These are phyloP conservation scores for Nothophytophthora sp. DNA, from an alignment of 352 stramenopile genomes.

Conservation along the genomic window DNA sequence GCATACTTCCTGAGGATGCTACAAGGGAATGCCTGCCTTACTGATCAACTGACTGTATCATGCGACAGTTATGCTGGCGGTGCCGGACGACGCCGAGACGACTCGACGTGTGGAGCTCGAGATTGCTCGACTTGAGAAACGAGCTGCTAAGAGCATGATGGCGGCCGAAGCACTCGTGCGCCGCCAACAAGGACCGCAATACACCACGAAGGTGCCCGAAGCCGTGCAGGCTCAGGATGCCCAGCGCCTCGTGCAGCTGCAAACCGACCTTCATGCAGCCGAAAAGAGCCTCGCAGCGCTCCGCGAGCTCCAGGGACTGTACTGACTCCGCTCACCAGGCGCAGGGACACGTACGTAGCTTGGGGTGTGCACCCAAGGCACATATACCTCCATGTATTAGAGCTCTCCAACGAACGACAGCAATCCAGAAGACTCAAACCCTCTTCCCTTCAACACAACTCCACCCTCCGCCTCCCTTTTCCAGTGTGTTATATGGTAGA, in stretches of 20 bases:
- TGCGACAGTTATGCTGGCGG: slow-evolving; percentile 53
- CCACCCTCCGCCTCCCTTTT: no score
- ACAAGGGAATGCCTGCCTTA: not conserved
- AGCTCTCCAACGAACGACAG: no score
- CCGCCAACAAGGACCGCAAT: slow-evolving; percentile 49
- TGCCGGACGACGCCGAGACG: slow-evolving; percentile 70
- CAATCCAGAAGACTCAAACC: no score
- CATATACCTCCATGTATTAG: no score
- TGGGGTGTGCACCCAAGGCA: no score
- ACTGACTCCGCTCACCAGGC: no score
- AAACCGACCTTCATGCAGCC: slow-evolving; percentile 54
- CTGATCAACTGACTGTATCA: not conserved
- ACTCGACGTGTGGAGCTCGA: slow-evolving; percentile 61
- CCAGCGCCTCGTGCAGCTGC: slow-evolving; percentile 50
- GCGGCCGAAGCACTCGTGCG: slow-evolving; percentile 43
- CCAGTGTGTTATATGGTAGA: no score
- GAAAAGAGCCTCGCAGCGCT: slow-evolving; percentile 60
- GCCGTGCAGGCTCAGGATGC: slow-evolving; percentile 60
- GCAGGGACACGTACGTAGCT: no score
- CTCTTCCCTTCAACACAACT: no score
- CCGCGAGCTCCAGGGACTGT: slow-evolving; percentile 54
- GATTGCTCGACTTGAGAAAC: slow-evolving; percentile 68
- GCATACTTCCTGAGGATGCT: no score
- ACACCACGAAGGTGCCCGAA: slow-evolving; percentile 67
- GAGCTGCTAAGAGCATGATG: slow-evolving; percentile 49